Percentiles rank a stretch among this genome's conserved stretches.
Conservation (phyloP, 2,329 filamentous ascomycete species). For the Ascochyta lentis region DNA sequence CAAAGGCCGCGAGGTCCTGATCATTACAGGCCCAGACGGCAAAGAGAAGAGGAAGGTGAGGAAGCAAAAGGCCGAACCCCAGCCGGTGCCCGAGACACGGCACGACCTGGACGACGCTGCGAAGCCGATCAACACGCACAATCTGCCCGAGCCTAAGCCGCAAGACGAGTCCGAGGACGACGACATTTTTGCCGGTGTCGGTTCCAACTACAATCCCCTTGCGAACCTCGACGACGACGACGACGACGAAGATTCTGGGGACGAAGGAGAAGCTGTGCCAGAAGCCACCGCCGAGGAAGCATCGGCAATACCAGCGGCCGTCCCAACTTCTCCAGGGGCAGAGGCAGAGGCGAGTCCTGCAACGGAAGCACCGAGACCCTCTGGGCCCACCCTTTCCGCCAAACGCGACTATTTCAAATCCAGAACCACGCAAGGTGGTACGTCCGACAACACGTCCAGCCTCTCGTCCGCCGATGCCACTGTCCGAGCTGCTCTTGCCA, state of each 20-base stretch:
- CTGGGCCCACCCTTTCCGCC: constrained; percentile 8
- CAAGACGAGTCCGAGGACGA: constrained; percentile 57
- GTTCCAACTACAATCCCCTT: constrained; percentile 66
- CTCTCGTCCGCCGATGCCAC: constrained; percentile 70
- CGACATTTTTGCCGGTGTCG: constrained; percentile 68
- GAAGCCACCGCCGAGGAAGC: constrained; percentile 1
- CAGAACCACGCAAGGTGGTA: constrained; percentile 9
- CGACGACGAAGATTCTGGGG: constrained; percentile 39
- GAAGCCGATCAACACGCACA: constrained; percentile 51
- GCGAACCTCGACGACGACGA: constrained; percentile 59
- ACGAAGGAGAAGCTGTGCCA: constrained; percentile 12
- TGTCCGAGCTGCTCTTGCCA: constrained; percentile 83
- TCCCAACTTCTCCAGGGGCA: neutral
- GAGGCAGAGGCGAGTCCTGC: constrained; percentile 11
- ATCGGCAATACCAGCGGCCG: neutral
- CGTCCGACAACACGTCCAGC: constrained; percentile 43
- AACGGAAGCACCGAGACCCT: constrained; percentile 5
- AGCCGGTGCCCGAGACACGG: constrained; percentile 43
- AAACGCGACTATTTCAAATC: constrained; percentile 35
- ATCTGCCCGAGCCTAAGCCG: constrained; percentile 41
- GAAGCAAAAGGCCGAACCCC: constrained; percentile 55
- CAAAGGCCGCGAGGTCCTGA: constrained; percentile 63
- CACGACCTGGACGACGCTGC: constrained; percentile 54
- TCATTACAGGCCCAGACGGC: constrained; percentile 65
- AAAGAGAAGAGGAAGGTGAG: constrained; percentile 67